phyloP scores from a whole-genome alignment of 345 rosid genomes.

The Populus tremula region DNA sequence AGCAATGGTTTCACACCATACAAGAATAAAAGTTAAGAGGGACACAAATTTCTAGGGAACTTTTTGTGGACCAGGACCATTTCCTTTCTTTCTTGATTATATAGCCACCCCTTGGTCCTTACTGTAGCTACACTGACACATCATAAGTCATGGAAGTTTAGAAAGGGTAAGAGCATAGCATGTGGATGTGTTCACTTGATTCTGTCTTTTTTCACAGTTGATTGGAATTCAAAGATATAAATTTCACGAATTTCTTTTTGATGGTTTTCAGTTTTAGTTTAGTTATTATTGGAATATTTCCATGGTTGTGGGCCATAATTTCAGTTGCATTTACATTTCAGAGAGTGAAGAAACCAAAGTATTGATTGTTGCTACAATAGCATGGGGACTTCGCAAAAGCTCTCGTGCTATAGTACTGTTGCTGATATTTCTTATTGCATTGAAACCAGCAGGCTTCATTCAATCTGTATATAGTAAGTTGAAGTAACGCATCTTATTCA shows the following conservation, averaged over 20 bases:
- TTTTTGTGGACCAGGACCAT: too few species aligned
- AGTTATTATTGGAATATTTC: neutral
- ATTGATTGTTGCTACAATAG: slow-evolving; percentile 41
- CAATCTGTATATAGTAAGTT: slow-evolving; percentile 46
- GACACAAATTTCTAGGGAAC: too few species aligned
- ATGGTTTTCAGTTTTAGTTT: neutral
- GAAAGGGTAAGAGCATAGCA: too few species aligned
- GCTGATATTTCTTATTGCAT: slow-evolving; percentile 35
- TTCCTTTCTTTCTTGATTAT: too few species aligned
- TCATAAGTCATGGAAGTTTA: too few species aligned
- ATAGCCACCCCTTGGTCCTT: too few species aligned
- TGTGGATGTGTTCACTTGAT: too few species aligned
- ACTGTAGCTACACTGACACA: too few species aligned
- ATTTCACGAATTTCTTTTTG: too few species aligned
- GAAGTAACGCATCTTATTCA: neutral
- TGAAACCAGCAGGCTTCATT: slow-evolving; percentile 39
- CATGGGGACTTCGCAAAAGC: slow-evolving; percentile 42
- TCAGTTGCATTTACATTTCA: slow-evolving; percentile 21
- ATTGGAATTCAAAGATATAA: neutral
- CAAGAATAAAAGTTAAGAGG: too few species aligned
- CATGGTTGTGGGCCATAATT: neutral
- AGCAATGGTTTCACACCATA: too few species aligned
- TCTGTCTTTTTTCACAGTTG: neutral
- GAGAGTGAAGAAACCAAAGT: slow-evolving; percentile 40
- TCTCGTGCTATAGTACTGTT: slow-evolving; percentile 35